Conservation (phyloP, 441 rosid species). For the Brassica balearica region DNA sequence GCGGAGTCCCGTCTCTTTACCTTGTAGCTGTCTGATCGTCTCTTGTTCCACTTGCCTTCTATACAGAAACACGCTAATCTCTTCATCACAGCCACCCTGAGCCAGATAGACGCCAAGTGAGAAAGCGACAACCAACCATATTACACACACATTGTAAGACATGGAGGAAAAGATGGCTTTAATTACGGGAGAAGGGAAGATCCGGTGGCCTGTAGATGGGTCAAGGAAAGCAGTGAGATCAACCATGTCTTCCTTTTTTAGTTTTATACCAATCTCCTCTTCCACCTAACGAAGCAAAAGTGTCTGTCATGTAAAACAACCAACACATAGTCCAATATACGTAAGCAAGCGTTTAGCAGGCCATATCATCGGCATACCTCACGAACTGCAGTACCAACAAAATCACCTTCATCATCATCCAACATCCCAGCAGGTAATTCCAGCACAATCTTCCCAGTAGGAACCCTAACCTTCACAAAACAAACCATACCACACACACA, state of each 20-base stretch:
- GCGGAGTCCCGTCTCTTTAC: conserved; percentile 75
- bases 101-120: conserved; percentile 14
- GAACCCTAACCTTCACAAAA: conserved; percentile 74
- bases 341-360: not conserved
- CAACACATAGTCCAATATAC: conserved; percentile 1
- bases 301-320: not conserved
- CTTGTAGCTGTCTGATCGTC: conserved; percentile 66
- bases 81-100: conserved; percentile 96
- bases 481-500: conserved; percentile 28
- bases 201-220: conserved; percentile 36
- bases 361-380: conserved; percentile 51
- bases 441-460: conserved; percentile 77
- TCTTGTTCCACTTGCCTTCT: conserved; percentile 63
- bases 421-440: conserved; percentile 98
- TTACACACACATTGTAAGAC: not conserved
- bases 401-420: conserved; percentile 85
- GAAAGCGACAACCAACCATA: not conserved
- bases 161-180: too few relatives aligned
- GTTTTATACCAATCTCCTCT: conserved; percentile 84
- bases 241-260: conserved; percentile 76
- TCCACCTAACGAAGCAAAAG: conserved; percentile 61
- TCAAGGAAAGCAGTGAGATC: conserved; percentile 89
- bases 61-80: conserved; percentile 61
- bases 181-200: too few relatives aligned
- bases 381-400: conserved; percentile 90